phyloP scores from a whole-genome alignment of 371 early-diverging fungal species.

The Mortierella sp. region DNA sequence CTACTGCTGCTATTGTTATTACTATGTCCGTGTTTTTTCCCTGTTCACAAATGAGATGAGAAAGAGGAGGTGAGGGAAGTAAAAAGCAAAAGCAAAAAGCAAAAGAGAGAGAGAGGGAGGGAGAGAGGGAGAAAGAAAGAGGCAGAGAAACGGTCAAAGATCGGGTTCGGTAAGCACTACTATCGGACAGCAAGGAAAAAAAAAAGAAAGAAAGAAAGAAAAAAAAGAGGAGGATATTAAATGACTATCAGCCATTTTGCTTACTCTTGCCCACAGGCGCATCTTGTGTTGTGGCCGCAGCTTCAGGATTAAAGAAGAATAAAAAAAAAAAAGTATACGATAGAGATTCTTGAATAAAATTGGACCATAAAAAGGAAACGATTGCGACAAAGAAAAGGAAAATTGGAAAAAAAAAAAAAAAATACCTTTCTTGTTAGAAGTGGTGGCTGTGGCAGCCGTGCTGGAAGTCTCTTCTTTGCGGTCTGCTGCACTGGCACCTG shows the following conservation, averaged over 20 bases:
- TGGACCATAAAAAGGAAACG: too few species aligned
- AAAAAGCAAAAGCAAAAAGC: too few species aligned
- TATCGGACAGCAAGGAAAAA: constrained; percentile 2
- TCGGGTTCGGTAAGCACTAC: constrained; percentile 29
- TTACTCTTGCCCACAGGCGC: constrained; percentile 45
- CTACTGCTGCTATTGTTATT: constrained; percentile 15
- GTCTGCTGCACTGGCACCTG: constrained; percentile 17
- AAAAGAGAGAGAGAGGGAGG: neutral
- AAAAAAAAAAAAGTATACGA: neutral
- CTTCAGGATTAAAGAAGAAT: neutral
- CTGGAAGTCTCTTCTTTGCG: constrained; percentile 49
- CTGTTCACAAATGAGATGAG: constrained; percentile 3
- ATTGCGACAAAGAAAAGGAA: too few species aligned
- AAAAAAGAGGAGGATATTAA: neutral
- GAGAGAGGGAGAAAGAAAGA: neutral
- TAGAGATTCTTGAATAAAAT: neutral
- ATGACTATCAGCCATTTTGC: neutral
- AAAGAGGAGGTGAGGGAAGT: too few species aligned
- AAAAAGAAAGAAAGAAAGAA: neutral
- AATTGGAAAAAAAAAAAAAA: neutral
- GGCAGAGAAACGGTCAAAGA: too few species aligned
- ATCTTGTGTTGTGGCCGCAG: constrained; percentile 21
- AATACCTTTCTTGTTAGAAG: constrained; percentile 45
- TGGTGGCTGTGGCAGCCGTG: constrained; percentile 13
- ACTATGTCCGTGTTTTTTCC: constrained; percentile 31